Conservation (phyloP, 2,329 filamentous ascomycete species). For the Arthrobotrys sphaeroides region DNA sequence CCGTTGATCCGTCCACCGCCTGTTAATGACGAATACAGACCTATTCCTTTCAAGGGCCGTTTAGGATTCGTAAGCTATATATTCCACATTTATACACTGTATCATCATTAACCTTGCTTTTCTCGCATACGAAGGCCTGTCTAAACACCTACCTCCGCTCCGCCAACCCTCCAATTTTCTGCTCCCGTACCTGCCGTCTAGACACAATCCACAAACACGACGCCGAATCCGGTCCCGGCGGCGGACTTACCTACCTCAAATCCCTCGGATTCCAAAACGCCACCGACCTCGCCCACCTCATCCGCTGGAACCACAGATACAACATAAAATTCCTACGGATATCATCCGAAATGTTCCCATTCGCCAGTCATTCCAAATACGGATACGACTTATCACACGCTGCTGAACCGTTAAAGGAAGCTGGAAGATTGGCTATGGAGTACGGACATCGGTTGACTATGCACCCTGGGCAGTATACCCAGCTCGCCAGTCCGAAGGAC, state of each 20-base stretch:
- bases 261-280: constrained; percentile 82
- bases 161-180: constrained; percentile 84
- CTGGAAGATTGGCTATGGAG: constrained; percentile 78
- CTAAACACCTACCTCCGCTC: constrained; percentile 89
- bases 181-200: constrained; percentile 89
- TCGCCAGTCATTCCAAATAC: constrained; percentile 86
- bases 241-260: constrained; percentile 75
- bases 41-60: constrained; percentile 88
- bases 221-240: constrained; percentile 30
- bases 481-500: constrained; percentile 81
- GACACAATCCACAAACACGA: constrained; percentile 89
- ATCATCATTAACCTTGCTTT: not conserved
- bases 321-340: constrained; percentile 91
- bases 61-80: constrained; percentile 88
- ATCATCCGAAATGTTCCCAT: constrained; percentile 96
- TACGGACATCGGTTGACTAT: constrained; percentile 86
- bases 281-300: constrained; percentile 82
- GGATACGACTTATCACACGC: constrained; percentile 90
- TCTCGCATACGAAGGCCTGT: constrained; percentile 70
- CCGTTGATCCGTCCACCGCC: constrained; percentile 72
- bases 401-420: constrained; percentile 77
- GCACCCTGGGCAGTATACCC: constrained; percentile 91
- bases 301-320: constrained; percentile 91
- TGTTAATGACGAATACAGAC: constrained; percentile 82
- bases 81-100: constrained; percentile 31